These are phyloP conservation scores for Pythium guiyangense DNA, from an alignment of 352 stramenopile species.

Conservation along the genomic window DNA sequence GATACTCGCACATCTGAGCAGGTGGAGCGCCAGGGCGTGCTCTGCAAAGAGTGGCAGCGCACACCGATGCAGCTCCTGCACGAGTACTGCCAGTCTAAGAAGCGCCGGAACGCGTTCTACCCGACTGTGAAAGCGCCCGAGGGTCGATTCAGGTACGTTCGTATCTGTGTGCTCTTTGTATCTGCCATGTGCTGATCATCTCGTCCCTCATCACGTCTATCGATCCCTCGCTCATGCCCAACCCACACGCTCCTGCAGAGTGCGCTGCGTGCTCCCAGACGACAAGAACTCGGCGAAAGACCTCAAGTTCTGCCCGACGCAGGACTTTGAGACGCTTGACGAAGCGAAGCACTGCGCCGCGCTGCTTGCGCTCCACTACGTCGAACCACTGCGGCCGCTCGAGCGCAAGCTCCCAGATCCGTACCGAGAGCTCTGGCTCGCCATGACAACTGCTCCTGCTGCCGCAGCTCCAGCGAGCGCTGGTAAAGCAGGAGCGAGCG, in stretches of 20 bases:
- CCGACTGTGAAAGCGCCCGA: constrained; percentile 37
- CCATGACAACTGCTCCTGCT: constrained; percentile 20
- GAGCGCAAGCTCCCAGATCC: constrained; percentile 96
- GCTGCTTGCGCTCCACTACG: constrained; percentile 92
- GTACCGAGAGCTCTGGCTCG: constrained; percentile 92
- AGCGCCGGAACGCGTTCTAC: constrained; percentile 79
- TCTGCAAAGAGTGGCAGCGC: constrained; percentile 92
- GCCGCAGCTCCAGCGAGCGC: background rate
- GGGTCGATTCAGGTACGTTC: constrained; percentile 21
- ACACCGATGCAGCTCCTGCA: constrained; percentile 92
- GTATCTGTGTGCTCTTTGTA: background rate
- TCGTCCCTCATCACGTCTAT: background rate
- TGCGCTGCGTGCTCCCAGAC: constrained; percentile 90
- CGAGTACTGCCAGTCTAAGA: constrained; percentile 93
- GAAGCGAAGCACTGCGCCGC: constrained; percentile 92
- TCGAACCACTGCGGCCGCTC: constrained; percentile 91
- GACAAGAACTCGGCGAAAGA: constrained; percentile 93
- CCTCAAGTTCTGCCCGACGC: constrained; percentile 87
- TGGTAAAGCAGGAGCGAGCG: background rate
- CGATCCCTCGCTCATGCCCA: background rate
- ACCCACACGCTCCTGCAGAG: constrained; percentile 13
- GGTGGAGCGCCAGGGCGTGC: constrained; percentile 72
- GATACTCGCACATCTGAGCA: constrained; percentile 6
- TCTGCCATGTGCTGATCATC: background rate
- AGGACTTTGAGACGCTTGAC: constrained; percentile 73